Evolutionary conservation across 2,329 filamentous ascomycete genomes (phyloP).

Genomic region (Penicillium sp.): DNA sequence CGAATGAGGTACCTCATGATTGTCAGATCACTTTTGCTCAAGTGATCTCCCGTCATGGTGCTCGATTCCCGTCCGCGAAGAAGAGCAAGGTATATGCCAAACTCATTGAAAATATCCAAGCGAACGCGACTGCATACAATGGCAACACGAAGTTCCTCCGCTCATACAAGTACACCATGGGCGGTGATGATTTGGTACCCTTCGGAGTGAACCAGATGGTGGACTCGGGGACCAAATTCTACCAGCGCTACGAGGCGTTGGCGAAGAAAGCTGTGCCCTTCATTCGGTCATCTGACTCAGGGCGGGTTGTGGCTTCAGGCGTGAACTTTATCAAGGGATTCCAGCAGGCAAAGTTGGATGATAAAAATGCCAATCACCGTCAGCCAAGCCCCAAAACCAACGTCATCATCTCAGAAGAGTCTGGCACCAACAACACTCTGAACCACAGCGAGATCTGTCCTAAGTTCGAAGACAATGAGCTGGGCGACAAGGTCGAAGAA

Average conservation of each 20-base stretch:
- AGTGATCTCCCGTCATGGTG: conserved; percentile 79
- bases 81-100: conserved; percentile 64
- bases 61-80: conserved; percentile 69
- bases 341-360: conserved; percentile 52
- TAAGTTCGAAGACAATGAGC: conserved; percentile 61
- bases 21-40: conserved; percentile 79
- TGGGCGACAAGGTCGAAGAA: conserved; percentile 46
- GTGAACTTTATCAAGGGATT: conserved; percentile 74
- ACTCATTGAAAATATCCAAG: conserved; percentile 66
- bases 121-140: conserved; percentile 53
- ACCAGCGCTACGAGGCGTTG: conserved; percentile 66
- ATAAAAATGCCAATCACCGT: conserved; percentile 39
- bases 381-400: conserved; percentile 57
- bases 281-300: conserved; percentile 66
- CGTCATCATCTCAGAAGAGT: conserved; percentile 65
- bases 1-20: conserved; percentile 57
- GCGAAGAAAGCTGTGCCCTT: conserved; percentile 61
- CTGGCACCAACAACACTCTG: conserved; percentile 74
- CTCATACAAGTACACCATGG: conserved; percentile 68
- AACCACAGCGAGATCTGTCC: conserved; percentile 66
- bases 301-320: conserved; percentile 71
- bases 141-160: conserved; percentile 67
- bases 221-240: conserved; percentile 74
- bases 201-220: conserved; percentile 69
- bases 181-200: conserved; percentile 64